Base-by-base conservation (phyloP, 495 filamentous ascomycete genomes). In the Sporormia fimetaria region DNA sequence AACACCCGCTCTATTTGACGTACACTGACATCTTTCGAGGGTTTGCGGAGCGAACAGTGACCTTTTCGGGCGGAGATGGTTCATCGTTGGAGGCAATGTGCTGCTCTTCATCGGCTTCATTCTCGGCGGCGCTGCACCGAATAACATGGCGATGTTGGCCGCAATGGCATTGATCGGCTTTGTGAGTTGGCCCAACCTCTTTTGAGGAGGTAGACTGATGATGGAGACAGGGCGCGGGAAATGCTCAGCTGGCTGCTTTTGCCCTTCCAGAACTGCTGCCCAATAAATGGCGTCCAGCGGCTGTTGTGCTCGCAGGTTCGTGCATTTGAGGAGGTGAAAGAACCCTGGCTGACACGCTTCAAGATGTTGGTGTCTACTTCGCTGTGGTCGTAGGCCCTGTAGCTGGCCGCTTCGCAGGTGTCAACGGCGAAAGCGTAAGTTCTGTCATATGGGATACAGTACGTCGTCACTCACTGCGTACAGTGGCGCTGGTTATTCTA, bases 211-310 rank as follows among this genome's bases (percentile, higher is more conserved):
- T 12, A 3, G 11, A 18, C 31, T 34, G 21, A 34, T 18, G 29
- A 6, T 14, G 17, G 3, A 7, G 10, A 26, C 28, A 43, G 40
- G 51, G 43, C 18, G 43, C 43, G 17, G 26, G 43, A 8, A 40
- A 47, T 21, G 43, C 45, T 25, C 51, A 57, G 34, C 35, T 60
- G 28, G 55, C 55, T 21, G 56, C 58, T 8, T 62, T 60, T 46
- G 59, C 59, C 1, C 45, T 63, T 3, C 57, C 60, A 7, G 60
- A 63, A 33, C 54, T 63, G 1, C 47, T 63, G 8, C 60, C 60
- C 3, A 60, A 60, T 47, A 63, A 62, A 42, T 63, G 56, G 55
- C 33, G 57, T 12, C 57, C 56, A 38, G 26, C 44, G 11, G 57
- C 51, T 6, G 35, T 62, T 36, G 50, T 49, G 6, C 24, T 62